A percentile compares a stretch with the other conserved stretches of the same genome.
These are phyloP conservation scores for Chlamydomonas sp. DNA, from an alignment of 139 green algal species.

Conservation along the genomic window DNA sequence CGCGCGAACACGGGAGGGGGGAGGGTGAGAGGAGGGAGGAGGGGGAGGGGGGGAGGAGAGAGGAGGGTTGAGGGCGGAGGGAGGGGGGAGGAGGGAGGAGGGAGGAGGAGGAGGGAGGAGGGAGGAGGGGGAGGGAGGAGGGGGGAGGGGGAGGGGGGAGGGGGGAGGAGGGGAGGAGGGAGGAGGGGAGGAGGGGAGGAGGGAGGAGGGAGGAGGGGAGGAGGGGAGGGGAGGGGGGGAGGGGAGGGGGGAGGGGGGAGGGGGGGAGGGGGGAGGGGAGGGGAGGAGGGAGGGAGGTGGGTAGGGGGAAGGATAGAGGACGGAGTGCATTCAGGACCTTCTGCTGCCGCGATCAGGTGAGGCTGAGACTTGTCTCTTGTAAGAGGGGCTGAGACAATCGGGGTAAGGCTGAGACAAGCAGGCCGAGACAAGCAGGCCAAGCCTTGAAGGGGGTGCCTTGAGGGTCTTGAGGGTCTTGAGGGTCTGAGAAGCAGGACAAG, in stretches of 20 bases:
- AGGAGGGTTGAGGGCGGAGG: not conserved
- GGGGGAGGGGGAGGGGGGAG: not conserved
- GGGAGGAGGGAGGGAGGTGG: not conserved
- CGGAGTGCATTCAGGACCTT: no score
- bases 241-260: not conserved
- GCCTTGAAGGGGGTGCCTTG: not conserved
- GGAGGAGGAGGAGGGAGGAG: not conserved
- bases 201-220: not conserved
- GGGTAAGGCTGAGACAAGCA: not conserved
- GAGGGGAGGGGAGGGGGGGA: not conserved
- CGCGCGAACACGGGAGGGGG: slow-evolving; percentile 3
- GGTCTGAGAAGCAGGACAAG: not conserved
- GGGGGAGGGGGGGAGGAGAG: not conserved
- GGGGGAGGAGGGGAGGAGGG: not conserved
- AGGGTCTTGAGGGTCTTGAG: not conserved
- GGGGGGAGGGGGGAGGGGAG: not conserved
- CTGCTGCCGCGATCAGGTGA: not conserved
- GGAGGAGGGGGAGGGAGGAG: not conserved
- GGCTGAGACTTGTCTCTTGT: not conserved
- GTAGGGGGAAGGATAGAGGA: not conserved
- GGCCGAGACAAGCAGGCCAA: not conserved
- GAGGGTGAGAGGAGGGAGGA: not conserved
- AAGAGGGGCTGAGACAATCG: not conserved
- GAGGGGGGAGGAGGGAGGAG: not conserved
- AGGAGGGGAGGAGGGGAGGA: not conserved